These are phyloP conservation scores for Nymphaea colorata DNA, from an alignment of 164 flowering plant genomes.

Conservation along the genomic window DNA sequence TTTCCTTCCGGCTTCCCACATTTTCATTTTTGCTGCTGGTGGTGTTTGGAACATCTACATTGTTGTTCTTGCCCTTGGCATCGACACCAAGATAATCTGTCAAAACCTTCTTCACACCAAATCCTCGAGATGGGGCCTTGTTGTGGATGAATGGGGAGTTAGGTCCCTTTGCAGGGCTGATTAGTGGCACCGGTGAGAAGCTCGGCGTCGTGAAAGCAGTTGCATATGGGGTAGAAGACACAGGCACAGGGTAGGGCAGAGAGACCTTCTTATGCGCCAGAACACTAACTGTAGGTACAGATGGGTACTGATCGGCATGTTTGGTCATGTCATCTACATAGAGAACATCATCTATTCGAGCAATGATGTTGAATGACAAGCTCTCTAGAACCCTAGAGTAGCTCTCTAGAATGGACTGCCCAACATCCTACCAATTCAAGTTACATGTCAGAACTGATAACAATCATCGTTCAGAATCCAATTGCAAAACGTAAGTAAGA, in stretches of 20 bases:
- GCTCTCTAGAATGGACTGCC: conserved; percentile 92
- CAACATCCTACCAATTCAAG: conserved; percentile 58
- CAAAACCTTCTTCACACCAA: conserved; percentile 64
- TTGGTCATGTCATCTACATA: conserved; percentile 79
- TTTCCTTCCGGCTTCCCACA: conserved; percentile 5
- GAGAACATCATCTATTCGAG: conserved; percentile 86
- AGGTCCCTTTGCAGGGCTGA: conserved; percentile 58
- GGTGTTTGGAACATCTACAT: conserved; percentile 19
- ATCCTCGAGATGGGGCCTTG: conserved; percentile 48
- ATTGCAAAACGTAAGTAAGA: not conserved
- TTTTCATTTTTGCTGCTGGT: conserved; percentile 5
- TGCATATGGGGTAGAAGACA: conserved; percentile 61
- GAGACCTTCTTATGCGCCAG: conserved; percentile 52
- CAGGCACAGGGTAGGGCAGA: conserved; percentile 37
- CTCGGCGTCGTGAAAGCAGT: conserved; percentile 43
- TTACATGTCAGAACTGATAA: not conserved
- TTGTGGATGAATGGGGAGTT: conserved; percentile 47
- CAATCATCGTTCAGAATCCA: not conserved
- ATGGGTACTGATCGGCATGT: conserved; percentile 43
- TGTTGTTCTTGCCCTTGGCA: conserved; percentile 25
- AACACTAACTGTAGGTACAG: conserved; percentile 35
- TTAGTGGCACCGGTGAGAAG: conserved; percentile 43
- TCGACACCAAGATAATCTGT: conserved; percentile 67
- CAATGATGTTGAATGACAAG: conserved; percentile 73
- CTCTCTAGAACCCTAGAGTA: conserved; percentile 98